Percentiles rank a stretch among this genome's conserved stretches.
Conservation (phyloP, 768 basidiomycete genomes). For the Panus rudis region DNA sequence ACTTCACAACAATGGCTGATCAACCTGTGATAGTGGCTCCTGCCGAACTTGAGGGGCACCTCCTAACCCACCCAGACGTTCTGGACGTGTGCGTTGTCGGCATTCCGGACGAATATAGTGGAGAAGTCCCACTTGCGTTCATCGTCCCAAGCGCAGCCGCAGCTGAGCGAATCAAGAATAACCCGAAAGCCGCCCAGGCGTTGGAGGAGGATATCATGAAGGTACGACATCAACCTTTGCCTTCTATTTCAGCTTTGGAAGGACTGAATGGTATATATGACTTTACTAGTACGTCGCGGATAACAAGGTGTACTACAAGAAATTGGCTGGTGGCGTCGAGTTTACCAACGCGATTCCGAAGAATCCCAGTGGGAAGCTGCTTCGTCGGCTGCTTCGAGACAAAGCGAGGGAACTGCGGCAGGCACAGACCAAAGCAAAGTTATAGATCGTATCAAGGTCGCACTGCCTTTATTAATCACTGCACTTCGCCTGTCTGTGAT, state of each 20-base stretch:
- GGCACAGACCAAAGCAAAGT: conserved; percentile 11
- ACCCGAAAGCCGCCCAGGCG: conserved; percentile 26
- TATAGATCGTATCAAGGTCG: too few relatives aligned
- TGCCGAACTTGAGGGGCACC: conserved; percentile 29
- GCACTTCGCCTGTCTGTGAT: too few relatives aligned
- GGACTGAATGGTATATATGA: too few relatives aligned
- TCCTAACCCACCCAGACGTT: conserved; percentile 39
- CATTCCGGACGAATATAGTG: conserved; percentile 63
- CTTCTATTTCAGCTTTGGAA: neutral
- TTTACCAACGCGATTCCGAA: conserved; percentile 31
- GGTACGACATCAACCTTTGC: too few relatives aligned
- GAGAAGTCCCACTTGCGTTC: conserved; percentile 68
- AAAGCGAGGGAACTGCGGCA: conserved; percentile 16
- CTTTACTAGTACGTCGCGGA: conserved; percentile 15
- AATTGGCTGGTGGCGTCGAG: conserved; percentile 30
- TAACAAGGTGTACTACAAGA: conserved; percentile 29
- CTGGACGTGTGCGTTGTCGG: conserved; percentile 36
- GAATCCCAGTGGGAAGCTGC: conserved; percentile 26
- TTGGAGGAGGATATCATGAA: conserved; percentile 43
- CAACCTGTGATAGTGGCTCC: conserved; percentile 22
- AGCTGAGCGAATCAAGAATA: conserved; percentile 26
- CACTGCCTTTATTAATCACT: too few relatives aligned
- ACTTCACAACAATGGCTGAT: neutral
- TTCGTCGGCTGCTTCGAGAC: conserved; percentile 23
- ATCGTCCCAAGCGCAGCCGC: conserved; percentile 44